phyloP scores from a whole-genome alignment of 2,329 filamentous ascomycete genomes.

The Fusarium sp. region DNA sequence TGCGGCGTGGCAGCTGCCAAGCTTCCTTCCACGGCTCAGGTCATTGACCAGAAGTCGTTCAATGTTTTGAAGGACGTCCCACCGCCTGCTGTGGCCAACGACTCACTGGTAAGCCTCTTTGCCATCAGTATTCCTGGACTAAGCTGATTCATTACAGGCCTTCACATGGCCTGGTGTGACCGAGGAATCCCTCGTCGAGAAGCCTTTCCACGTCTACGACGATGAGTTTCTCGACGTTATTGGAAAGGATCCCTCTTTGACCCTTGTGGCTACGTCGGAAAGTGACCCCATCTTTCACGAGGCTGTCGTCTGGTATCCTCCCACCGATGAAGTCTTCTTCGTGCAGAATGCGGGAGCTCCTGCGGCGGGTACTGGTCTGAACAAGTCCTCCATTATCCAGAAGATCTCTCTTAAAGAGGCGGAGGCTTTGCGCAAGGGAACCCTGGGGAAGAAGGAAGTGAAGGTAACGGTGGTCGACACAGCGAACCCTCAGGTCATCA shows the following conservation, averaged over 20 bases:
- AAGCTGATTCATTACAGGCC: background rate
- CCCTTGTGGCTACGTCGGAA: constrained; percentile 60
- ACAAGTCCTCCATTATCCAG: constrained; percentile 63
- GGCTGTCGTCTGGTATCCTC: constrained; percentile 63
- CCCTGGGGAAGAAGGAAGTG: constrained; percentile 50
- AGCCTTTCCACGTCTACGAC: constrained; percentile 57
- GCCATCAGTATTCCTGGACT: accelerated
- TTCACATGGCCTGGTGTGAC: constrained; percentile 45
- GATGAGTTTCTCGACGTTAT: constrained; percentile 64
- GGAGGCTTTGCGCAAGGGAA: constrained; percentile 44
- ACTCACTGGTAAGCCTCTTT: constrained; percentile 22
- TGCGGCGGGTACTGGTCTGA: constrained; percentile 62
- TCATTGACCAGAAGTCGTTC: constrained; percentile 42
- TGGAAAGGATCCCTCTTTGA: constrained; percentile 61
- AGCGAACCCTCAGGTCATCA: constrained; percentile 58
- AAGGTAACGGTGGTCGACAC: constrained; percentile 58
- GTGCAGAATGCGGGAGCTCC: constrained; percentile 63
- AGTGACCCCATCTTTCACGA: constrained; percentile 66
- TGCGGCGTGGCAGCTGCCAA: constrained; percentile 60
- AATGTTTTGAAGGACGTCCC: constrained; percentile 39
- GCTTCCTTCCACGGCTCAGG: constrained; percentile 35
- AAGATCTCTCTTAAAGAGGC: constrained; percentile 63
- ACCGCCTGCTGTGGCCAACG: constrained; percentile 35
- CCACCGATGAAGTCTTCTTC: constrained; percentile 66
- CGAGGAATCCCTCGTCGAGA: constrained; percentile 32